A percentile compares a stretch with the other conserved stretches of the same genome.
These are phyloP conservation scores for Gymnopilus junonius DNA, from an alignment of 768 basidiomycete species.

Conservation along the genomic window DNA sequence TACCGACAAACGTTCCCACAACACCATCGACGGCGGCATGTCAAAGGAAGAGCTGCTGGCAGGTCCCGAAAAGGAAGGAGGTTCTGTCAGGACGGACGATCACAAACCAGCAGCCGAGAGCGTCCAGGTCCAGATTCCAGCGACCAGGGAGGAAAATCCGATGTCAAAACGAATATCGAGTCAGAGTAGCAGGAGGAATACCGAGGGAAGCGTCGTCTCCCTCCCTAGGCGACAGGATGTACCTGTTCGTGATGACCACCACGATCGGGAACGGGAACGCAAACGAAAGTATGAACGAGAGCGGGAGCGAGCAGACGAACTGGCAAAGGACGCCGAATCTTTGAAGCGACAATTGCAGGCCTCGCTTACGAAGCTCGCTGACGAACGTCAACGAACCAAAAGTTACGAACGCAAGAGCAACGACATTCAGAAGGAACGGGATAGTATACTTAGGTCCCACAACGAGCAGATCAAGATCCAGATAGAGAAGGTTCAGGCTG, in stretches of 20 bases:
- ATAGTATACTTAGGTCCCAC: too few species aligned
- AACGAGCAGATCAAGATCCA: too few species aligned
- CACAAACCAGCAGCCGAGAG: not conserved
- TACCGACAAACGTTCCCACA: not conserved
- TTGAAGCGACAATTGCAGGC: not conserved
- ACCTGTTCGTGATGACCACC: not conserved
- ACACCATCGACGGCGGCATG: not conserved
- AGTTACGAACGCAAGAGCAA: not conserved
- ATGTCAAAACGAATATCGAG: not conserved
- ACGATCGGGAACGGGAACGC: not conserved
- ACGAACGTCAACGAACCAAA: not conserved
- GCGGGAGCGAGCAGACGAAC: not conserved
- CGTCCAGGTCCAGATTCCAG: not conserved
- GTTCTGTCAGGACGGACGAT: not conserved
- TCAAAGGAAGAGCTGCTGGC: not conserved
- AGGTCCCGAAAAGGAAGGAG: not conserved
- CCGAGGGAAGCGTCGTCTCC: not conserved
- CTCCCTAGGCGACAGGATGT: not conserved
- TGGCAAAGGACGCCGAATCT: conserved; percentile 1
- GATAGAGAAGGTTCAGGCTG: not conserved
- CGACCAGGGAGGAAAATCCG: not conserved
- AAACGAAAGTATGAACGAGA: not conserved
- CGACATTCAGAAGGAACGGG: conserved; percentile 7
- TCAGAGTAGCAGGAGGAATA: not conserved
- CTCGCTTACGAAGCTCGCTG: conserved; percentile 2